Base-by-base conservation (phyloP, 192 early-diverging fungal genomes). In the Paraglomus occultum region DNA sequence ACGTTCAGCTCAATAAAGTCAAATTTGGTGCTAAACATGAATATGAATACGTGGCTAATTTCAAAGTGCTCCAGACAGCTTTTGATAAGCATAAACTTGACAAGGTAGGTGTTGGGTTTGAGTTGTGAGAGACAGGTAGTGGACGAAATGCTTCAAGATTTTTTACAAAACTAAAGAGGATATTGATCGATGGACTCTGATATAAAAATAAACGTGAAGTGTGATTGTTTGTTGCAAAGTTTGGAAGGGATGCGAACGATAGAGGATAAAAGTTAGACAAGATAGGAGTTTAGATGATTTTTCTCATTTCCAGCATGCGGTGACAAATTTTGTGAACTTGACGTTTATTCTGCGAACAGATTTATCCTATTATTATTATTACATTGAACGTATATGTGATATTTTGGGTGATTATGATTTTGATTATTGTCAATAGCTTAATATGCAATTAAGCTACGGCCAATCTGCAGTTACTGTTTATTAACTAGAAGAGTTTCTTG, bases 21-120 rank as follows among this genome's bases (percentile, higher is more conserved):
- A 98, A 96, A 76, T 99, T 98, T 73, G 80, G 84, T 39, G 90
- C 95, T 38, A 96, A 94, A 80, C 90, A 94, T 59, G 94, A 98
- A 71, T 97, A 96, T 78, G 96, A 99, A 78, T 99, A 92, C 74
- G 87, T 97, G 39, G 82, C 83, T 45, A 99, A 99, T 80, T 99
- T 85, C 79, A 98, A 99, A 81, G 82, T 99, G 43, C 87, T 99
- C 23, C 97, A 98, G 72, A 79, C 80, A 69, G 79, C 81, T 51
- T 93, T 99, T 71, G 85, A 92, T 80, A 91, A 87, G 76, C 90
- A 96, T 81, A 92, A 93, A 73, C 81, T 99, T 54, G 92, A 95
- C 80, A 96, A 97, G 81, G 86, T 89, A 83, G 18, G 20, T 8
- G 15, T n/a, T 23, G 60, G 39, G 76, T 51, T 49, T 44, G 17